These are phyloP conservation scores for Ganoderma sinense DNA, from an alignment of 1,284 basidiomycete species.

Conservation along the genomic window DNA sequence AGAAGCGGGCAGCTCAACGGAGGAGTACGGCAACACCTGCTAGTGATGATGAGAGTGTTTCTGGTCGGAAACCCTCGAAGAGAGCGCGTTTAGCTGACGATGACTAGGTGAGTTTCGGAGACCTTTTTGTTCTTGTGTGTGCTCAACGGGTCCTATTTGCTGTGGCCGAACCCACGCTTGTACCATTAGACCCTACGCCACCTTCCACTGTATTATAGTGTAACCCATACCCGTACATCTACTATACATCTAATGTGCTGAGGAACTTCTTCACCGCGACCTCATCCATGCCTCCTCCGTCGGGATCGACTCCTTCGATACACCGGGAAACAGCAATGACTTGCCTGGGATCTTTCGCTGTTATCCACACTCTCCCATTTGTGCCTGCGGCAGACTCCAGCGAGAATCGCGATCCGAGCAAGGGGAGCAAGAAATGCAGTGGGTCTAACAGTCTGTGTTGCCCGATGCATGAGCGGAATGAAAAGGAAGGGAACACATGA, in stretches of 20 bases:
- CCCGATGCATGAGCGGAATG: slow-evolving; percentile 1
- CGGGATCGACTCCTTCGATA: slow-evolving; percentile 78
- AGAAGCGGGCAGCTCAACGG: slow-evolving; percentile 65
- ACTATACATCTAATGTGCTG: slow-evolving; percentile 60
- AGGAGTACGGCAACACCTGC: slow-evolving; percentile 61
- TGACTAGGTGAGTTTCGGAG: slow-evolving; percentile 38
- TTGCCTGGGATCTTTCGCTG: slow-evolving; percentile 69
- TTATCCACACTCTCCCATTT: slow-evolving; percentile 87
- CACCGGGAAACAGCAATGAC: slow-evolving; percentile 73
- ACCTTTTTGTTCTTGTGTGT: not conserved
- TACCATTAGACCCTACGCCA: not conserved
- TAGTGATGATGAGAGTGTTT: slow-evolving; percentile 73
- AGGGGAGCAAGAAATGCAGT: slow-evolving; percentile 76
- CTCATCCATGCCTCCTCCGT: slow-evolving; percentile 62
- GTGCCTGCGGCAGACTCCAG: slow-evolving; percentile 82
- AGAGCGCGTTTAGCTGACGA: slow-evolving; percentile 69
- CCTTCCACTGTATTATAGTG: slow-evolving; percentile 22
- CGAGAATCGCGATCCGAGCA: slow-evolving; percentile 77
- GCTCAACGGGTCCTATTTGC: not conserved
- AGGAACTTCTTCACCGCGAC: slow-evolving; percentile 60
- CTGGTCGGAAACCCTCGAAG: slow-evolving; percentile 64
- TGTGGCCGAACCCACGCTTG: not conserved
- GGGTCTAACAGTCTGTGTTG: slow-evolving; percentile 71
- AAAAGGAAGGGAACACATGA: not conserved
- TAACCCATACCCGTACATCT: slow-evolving; percentile 17